Percentiles rank a stretch among this genome's conserved stretches.
Evolutionary conservation across 176 grass and related monocot genomes (phyloP).

Genomic region (Avena eriantha): DNA sequence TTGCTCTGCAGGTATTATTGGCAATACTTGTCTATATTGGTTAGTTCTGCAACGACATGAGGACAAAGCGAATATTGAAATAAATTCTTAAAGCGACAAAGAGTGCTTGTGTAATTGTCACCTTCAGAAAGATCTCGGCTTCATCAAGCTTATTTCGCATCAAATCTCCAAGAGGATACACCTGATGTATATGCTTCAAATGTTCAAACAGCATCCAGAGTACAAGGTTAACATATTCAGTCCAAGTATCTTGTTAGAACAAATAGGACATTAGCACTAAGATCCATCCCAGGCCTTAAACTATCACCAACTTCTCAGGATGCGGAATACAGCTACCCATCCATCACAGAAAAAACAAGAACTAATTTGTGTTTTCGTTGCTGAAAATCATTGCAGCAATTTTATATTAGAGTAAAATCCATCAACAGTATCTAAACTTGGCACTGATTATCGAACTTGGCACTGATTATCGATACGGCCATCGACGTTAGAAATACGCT

Average conservation of each 20-base stretch:
- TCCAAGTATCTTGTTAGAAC: not conserved
- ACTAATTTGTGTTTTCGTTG: not conserved
- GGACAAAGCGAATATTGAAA: not conserved
- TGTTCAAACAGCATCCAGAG: not conserved
- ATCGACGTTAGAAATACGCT: no score
- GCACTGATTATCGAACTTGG: no score
- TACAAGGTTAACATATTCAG: not conserved
- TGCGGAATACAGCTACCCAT: not conserved
- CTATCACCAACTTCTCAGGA: not conserved
- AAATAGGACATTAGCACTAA: not conserved
- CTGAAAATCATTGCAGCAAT: slow-evolving; percentile 1
- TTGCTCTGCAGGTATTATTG: not conserved
- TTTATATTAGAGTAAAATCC: no score
- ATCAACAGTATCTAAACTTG: no score
- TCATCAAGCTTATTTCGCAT: slow-evolving; percentile 69
- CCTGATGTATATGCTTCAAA: slow-evolving; percentile 38
- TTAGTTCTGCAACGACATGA: not conserved
- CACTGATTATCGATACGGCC: no score
- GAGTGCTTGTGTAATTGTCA: slow-evolving; percentile 18
- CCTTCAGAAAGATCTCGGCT: slow-evolving; percentile 64
- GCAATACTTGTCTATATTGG: not conserved
- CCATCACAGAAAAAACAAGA: not conserved
- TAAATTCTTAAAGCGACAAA: not conserved
- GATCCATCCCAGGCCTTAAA: not conserved
- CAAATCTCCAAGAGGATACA: slow-evolving; percentile 45